A percentile compares a stretch with the other conserved stretches of the same genome.
Conservation (phyloP, 129 eudicot genomes). For the Heracleum sosnowskyi region DNA sequence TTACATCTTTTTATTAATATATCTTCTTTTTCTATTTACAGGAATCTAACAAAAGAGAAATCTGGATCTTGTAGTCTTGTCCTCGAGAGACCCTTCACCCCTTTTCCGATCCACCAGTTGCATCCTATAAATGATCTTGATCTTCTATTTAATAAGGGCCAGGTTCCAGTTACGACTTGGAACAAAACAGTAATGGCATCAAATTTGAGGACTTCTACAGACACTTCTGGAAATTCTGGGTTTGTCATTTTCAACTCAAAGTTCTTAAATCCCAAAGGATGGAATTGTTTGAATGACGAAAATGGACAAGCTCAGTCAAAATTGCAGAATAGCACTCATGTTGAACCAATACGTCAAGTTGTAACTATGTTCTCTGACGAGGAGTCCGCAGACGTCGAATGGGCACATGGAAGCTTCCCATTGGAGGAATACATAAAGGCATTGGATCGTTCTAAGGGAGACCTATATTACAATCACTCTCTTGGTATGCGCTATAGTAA, state of each 20-base stretch:
- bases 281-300: conserved; percentile 54
- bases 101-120: conserved; percentile 82
- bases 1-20: neutral
- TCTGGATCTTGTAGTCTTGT: conserved; percentile 77
- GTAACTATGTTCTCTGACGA: conserved; percentile 65
- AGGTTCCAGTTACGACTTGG: conserved; percentile 91
- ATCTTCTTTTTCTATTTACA: conserved; percentile 26
- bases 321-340: conserved; percentile 30
- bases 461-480: conserved; percentile 81
- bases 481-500: conserved; percentile 96
- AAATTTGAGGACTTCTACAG: conserved; percentile 47
- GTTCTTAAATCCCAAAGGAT: conserved; percentile 54
- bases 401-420: conserved; percentile 95
- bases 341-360: conserved; percentile 57
- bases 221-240: conserved; percentile 78
- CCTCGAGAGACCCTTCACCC: conserved; percentile 86
- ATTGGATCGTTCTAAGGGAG: conserved; percentile 79
- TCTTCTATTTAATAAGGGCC: conserved; percentile 65
- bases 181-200: conserved; percentile 48
- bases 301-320: conserved; percentile 30
- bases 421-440: conserved; percentile 83
- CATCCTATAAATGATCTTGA: conserved; percentile 59
- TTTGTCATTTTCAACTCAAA: conserved; percentile 67
- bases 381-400: conserved; percentile 57
- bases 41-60: conserved; percentile 65